Evolutionary conservation across 495 filamentous ascomycete genomes (phyloP).

Genomic region (Xylaria intraflava): DNA sequence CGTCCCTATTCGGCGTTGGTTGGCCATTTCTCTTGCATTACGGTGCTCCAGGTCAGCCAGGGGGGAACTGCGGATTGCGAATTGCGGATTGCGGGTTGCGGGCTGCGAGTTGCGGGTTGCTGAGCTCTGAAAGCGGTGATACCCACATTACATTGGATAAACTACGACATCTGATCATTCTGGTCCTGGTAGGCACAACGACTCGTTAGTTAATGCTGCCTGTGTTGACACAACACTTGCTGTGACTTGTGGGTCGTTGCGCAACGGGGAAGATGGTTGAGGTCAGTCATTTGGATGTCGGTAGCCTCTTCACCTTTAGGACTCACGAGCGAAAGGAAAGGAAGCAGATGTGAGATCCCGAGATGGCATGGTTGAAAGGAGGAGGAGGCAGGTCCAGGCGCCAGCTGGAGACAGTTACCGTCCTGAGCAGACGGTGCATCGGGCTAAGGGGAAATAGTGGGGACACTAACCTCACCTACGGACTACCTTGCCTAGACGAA

Average conservation of each 20-base stretch:
- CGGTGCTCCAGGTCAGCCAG: not conserved
- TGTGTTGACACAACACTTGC: not conserved
- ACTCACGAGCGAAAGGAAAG: not conserved
- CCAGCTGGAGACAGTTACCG: not conserved
- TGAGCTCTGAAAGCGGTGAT: not conserved
- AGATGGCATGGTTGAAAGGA: not conserved
- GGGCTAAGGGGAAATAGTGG: too few relatives aligned
- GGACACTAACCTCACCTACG: too few relatives aligned
- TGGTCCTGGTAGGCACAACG: not conserved
- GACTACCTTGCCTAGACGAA: too few relatives aligned
- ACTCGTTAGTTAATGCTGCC: not conserved
- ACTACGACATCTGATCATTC: too few relatives aligned
- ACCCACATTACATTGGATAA: too few relatives aligned
- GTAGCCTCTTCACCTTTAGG: not conserved
- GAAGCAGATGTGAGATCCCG: not conserved
- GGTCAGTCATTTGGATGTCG: not conserved
- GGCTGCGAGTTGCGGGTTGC: too few relatives aligned
- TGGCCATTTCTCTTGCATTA: not conserved
- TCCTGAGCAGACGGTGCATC: too few relatives aligned
- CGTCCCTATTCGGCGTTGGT: slow-evolving; percentile 1
- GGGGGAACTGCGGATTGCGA: too few relatives aligned
- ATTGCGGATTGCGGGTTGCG: too few relatives aligned
- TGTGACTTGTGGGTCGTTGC: not conserved
- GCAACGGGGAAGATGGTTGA: not conserved
- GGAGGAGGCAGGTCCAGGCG: not conserved